These are phyloP conservation scores for Stagonosporopsis tanaceti DNA, from an alignment of 2,329 filamentous ascomycete genomes.

Conservation along the genomic window DNA sequence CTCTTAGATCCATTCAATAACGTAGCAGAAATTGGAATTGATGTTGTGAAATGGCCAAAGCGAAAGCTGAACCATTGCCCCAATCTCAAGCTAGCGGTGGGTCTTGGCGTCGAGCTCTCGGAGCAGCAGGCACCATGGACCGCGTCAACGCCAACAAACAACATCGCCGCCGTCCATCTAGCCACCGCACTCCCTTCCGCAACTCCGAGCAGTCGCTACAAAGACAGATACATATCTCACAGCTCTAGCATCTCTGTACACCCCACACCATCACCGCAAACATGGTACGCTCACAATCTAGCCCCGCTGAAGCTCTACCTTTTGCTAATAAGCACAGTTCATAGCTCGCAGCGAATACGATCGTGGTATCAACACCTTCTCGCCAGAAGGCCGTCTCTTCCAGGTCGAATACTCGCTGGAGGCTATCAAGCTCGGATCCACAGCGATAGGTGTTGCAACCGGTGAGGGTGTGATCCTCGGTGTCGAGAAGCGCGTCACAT, in stretches of 20 bases:
- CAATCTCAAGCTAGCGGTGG: constrained; percentile 12
- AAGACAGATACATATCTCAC: background rate
- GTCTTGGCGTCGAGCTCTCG: constrained; percentile 16
- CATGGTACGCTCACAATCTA: constrained; percentile 41
- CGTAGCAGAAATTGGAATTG: background rate
- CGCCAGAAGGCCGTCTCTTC: constrained; percentile 98
- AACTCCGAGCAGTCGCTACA: background rate
- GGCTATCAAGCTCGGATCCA: constrained; percentile 99
- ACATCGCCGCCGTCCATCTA: constrained; percentile 16
- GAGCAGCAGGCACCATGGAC: constrained; percentile 17
- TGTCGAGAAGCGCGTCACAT: constrained; percentile 98
- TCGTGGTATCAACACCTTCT: constrained; percentile 99
- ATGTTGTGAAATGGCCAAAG: background rate
- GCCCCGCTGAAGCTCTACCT: constrained; percentile 39
- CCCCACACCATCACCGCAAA: constrained; percentile 27
- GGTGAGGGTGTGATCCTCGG: constrained; percentile 94
- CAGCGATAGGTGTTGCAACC: constrained; percentile 96
- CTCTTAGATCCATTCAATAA: background rate
- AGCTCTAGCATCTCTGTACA: background rate
- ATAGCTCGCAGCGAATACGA: constrained; percentile 99
- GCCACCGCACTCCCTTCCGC: constrained; percentile 2
- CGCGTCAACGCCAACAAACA: constrained; percentile 20
- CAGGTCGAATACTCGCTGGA: constrained; percentile 99
- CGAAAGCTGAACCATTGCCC: background rate
- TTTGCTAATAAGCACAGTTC: constrained; percentile 66